Percentiles rank a stretch among this genome's conserved stretches.
phyloP scores from a whole-genome alignment of 768 basidiomycete genomes.

The Termitomyces sp. region DNA sequence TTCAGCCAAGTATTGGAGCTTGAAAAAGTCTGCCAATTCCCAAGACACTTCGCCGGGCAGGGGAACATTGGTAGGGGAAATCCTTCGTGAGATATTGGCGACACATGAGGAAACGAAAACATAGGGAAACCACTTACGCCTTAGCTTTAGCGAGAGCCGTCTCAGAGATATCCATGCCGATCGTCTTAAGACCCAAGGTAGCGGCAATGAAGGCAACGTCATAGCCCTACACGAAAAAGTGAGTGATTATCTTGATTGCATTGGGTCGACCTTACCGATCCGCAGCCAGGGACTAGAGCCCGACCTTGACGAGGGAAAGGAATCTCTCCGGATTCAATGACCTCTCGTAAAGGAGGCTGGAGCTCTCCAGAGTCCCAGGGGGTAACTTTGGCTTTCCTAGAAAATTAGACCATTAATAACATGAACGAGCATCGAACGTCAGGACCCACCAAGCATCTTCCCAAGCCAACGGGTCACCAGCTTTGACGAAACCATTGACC shows the following conservation, averaged over 20 bases:
- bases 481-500: constrained; percentile 19
- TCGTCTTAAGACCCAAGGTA: constrained; percentile 39
- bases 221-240: constrained; percentile 44
- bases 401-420: neutral
- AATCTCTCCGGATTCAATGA: constrained; percentile 42
- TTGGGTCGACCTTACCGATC: constrained; percentile 27
- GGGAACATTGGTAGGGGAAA: neutral
- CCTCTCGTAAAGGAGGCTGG: constrained; percentile 53
- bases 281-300: constrained; percentile 44
- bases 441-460: constrained; percentile 23
- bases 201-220: constrained; percentile 54
- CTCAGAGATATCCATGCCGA: constrained; percentile 55
- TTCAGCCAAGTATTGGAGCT: constrained; percentile 20
- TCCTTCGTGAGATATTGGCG: neutral
- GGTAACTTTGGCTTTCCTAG: constrained; percentile 38
- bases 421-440: neutral
- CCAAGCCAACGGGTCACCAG: constrained; percentile 23
- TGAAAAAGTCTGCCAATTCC: constrained; percentile 52
- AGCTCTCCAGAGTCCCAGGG: constrained; percentile 28
- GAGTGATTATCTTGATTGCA: neutral
- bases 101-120: neutral
- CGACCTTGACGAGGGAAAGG: constrained; percentile 37
- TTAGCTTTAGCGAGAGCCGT: constrained; percentile 49
- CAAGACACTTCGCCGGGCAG: constrained; percentile 32
- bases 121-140: constrained; percentile 20